phyloP scores from a whole-genome alignment of 2,329 filamentous ascomycete genomes.

The Lachnellula willkommii region DNA sequence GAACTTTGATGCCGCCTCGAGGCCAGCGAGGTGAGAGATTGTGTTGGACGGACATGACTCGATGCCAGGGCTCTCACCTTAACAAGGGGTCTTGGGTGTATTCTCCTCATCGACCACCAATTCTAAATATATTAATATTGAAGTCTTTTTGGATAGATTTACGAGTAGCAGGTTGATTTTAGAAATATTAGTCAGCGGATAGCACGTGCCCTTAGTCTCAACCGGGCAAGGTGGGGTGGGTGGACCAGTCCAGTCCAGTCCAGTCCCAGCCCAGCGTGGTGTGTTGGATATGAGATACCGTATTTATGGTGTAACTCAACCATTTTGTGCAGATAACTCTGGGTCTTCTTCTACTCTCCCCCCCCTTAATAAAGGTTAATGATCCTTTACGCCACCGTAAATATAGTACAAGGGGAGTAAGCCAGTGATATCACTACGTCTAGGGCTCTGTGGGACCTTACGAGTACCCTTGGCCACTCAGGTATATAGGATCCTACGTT shows the following conservation, averaged over 20 bases:
- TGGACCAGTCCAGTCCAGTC: too few relatives aligned
- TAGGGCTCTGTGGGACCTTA: too few relatives aligned
- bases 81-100: background rate
- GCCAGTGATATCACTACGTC: too few relatives aligned
- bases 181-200: background rate
- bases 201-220: background rate
- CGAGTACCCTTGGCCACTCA: too few relatives aligned
- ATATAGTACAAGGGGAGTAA: too few relatives aligned
- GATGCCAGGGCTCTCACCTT: background rate
- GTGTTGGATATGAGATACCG: background rate
- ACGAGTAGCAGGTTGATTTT: background rate
- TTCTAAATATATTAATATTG: background rate
- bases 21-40: background rate
- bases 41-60: background rate
- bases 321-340: too few relatives aligned
- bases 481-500: too few relatives aligned
- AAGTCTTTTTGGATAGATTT: background rate
- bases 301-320: background rate
- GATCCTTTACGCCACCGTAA: too few relatives aligned
- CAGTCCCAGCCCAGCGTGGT: background rate
- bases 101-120: conserved; percentile 12
- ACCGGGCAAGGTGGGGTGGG: background rate
- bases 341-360: too few relatives aligned
- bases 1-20: conserved; percentile 6
- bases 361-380: too few relatives aligned